Conservation (phyloP, 164 flowering plant genomes). For the Sextonia rubra region DNA sequence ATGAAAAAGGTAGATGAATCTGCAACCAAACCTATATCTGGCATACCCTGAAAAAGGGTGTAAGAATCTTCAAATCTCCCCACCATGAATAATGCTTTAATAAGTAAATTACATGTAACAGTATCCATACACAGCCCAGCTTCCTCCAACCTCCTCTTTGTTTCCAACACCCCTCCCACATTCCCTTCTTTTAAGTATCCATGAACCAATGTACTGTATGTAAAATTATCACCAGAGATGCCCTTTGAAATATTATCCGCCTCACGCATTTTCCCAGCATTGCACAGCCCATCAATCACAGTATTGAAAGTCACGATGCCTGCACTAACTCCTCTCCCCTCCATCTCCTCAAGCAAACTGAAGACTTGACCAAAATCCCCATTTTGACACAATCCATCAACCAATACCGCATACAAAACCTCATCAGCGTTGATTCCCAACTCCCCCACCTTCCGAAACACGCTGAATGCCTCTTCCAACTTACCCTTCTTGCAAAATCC, state of each 20-base stretch:
- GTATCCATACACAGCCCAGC: constrained; percentile 51
- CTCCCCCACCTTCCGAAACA: constrained; percentile 43
- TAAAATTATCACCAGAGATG: constrained; percentile 44
- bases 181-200: constrained; percentile 54
- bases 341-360: constrained; percentile 65
- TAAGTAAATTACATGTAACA: constrained; percentile 59
- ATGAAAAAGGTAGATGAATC: constrained; percentile 56
- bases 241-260: constrained; percentile 53
- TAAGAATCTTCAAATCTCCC: constrained; percentile 60
- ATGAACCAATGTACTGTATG: constrained; percentile 57
- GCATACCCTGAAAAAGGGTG: constrained; percentile 41
- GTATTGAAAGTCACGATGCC: constrained; percentile 62
- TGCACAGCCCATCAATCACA: constrained; percentile 70
- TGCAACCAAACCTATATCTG: constrained; percentile 41
- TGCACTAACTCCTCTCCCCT: constrained; percentile 41
- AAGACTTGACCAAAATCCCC: constrained; percentile 53
- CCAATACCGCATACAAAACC: constrained; percentile 55
- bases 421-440: constrained; percentile 58
- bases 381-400: constrained; percentile 54
- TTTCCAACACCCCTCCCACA: constrained; percentile 38
- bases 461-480: constrained; percentile 52
- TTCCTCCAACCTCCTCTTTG: constrained; percentile 49
- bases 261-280: constrained; percentile 49
- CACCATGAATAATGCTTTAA: constrained; percentile 68
- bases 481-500: constrained; percentile 69